phyloP scores from a whole-genome alignment of 2,329 filamentous ascomycete species.

The Cryphonectria parasitica region DNA sequence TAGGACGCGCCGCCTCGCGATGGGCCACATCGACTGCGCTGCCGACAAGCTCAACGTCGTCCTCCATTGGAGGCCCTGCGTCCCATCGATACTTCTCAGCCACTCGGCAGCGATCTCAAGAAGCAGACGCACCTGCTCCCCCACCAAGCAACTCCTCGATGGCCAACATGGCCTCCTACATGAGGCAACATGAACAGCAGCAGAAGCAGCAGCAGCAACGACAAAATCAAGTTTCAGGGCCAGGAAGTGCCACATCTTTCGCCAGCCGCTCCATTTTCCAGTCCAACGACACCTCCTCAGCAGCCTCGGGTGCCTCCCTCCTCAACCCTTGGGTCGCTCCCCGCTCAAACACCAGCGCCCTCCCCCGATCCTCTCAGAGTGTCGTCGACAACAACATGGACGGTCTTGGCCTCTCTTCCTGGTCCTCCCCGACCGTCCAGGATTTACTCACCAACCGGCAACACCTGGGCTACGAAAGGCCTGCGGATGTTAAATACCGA shows the following conservation, averaged over 20 bases:
- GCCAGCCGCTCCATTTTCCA: neutral
- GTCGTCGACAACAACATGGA: slow-evolving; percentile 36
- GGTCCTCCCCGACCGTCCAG: slow-evolving; percentile 31
- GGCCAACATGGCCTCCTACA: slow-evolving; percentile 13
- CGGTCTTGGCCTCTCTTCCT: slow-evolving; percentile 26
- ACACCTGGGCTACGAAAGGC: slow-evolving; percentile 25
- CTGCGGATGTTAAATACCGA: slow-evolving; percentile 38
- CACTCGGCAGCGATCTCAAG: slow-evolving; percentile 13
- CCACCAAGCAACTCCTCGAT: neutral
- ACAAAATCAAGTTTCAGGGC: neutral
- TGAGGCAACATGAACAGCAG: slow-evolving; percentile 13
- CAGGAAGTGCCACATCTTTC: neutral
- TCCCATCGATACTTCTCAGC: slow-evolving; percentile 22
- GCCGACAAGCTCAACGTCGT: neutral
- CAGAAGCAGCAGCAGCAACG: neutral
- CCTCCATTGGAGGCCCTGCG: neutral
- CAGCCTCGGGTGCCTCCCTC: neutral
- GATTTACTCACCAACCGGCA: slow-evolving; percentile 34
- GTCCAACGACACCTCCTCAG: neutral
- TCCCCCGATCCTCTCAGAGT: slow-evolving; percentile 24
- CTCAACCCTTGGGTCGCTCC: neutral
- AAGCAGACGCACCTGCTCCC: slow-evolving; percentile 21
- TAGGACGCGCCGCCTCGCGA: slow-evolving; percentile 26
- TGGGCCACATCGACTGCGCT: neutral
- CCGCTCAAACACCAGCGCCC: neutral